A percentile compares a stretch with the other conserved stretches of the same genome.
Conservation (phyloP, 192 early-diverging fungal genomes). For the Jimgerdemannia flammicorona region DNA sequence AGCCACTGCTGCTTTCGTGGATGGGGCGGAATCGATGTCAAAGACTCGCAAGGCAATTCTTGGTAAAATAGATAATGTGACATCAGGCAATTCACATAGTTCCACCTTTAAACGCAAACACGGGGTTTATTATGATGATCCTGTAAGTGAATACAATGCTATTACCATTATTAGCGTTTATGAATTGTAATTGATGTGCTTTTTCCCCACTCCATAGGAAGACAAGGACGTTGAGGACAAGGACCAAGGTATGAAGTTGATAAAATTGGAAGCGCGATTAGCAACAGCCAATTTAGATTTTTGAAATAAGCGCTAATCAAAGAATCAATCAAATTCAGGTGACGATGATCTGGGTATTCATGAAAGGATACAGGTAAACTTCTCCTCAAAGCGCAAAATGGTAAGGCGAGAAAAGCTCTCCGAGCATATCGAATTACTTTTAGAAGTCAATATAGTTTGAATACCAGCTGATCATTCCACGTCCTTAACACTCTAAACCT, state of each 20-base stretch:
- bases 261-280: not conserved
- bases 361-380: not conserved
- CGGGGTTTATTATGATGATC: too few relatives aligned
- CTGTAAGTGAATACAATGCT: not conserved
- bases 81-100: not conserved
- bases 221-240: not conserved
- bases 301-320: not conserved
- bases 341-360: not conserved
- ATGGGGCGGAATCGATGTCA: not conserved
- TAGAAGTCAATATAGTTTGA: not conserved
- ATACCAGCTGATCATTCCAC: not conserved
- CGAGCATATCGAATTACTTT: not conserved
- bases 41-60: not conserved
- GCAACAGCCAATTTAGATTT: not conserved
- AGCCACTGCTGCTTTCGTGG: not conserved
- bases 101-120: too few relatives aligned
- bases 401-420: not conserved
- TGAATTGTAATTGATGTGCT: not conserved
- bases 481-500: not conserved
- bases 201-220: not conserved
- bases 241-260: not conserved
- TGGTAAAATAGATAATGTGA: not conserved
- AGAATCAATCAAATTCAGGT: not conserved
- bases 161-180: not conserved
- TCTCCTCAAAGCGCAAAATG: not conserved